Evolutionary conservation across 2,329 filamentous ascomycete genomes (phyloP).

Genomic region (Xylaria sp.): DNA sequence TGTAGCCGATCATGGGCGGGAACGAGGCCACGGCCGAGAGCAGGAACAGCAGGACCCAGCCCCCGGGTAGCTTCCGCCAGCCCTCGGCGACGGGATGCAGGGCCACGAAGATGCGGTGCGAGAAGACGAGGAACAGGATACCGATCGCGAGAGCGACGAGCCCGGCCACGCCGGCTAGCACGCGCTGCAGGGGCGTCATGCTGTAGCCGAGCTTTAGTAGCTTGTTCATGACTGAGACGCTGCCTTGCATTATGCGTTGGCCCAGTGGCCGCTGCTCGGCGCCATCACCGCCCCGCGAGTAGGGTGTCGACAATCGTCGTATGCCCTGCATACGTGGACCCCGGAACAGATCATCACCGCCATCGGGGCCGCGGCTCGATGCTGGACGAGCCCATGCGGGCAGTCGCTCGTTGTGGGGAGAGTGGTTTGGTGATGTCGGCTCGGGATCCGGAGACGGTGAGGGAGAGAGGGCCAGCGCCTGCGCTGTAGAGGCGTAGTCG

Average conservation of each 20-base stretch:
- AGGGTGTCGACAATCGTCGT: conserved; percentile 57
- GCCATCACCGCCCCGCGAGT: conserved; percentile 46
- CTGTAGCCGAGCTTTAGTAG: conserved; percentile 62
- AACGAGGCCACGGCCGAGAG: conserved; percentile 82
- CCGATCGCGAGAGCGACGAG: conserved; percentile 64
- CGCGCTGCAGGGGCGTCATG: conserved; percentile 70
- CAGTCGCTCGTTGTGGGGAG: conserved; percentile 53
- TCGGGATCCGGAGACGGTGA: conserved; percentile 51
- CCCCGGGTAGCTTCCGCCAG: conserved; percentile 79
- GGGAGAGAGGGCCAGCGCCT: conserved; percentile 58
- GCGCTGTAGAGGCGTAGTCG: conserved; percentile 62
- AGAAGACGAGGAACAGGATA: conserved; percentile 80
- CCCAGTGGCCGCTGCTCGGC: conserved; percentile 48
- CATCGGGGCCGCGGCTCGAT: conserved; percentile 3
- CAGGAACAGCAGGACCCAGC: conserved; percentile 79
- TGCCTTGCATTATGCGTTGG: conserved; percentile 55
- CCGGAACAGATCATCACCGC: conserved; percentile 23
- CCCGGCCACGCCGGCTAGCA: conserved; percentile 63
- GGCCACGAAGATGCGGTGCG: conserved; percentile 79
- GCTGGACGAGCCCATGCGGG: conserved; percentile 55
- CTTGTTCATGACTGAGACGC: conserved; percentile 56
- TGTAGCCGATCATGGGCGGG: conserved; percentile 89
- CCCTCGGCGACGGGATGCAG: conserved; percentile 77
- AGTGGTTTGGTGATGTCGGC: conserved; percentile 46
- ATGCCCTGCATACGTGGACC: conserved; percentile 35